Base-by-base conservation (phyloP, 2,329 filamentous ascomycete genomes). In the Penicillium sp. region DNA sequence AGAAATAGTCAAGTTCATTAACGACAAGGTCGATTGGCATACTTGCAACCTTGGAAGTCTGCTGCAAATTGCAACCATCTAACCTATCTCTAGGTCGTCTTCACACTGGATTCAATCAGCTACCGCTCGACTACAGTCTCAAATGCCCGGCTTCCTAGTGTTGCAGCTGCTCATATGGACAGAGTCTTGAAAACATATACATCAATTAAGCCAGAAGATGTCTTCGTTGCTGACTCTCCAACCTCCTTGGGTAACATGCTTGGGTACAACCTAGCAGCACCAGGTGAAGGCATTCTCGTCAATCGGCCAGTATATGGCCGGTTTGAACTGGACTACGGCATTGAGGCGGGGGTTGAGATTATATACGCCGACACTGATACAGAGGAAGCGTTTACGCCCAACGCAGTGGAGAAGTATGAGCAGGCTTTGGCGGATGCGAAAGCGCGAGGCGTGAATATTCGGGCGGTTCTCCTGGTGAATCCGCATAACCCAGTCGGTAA, bases 271-370 rank as follows among this genome's bases (percentile, higher is more conserved):
- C 52, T 80, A 1, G 71, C 67, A 7, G 72, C 75, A 45, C 62
- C 65, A 0, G 72, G 71, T 0, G 75, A 80, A 39, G 75, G 69
- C 1, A 71, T 80, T 18, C 55, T 81, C 9, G 61, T 77, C 2
- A 70, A 65, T 27, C 63, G 71, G 12, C 77, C 78, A 0, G 66
- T 73, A 6, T 81, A 80, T 49, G 72, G 72, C 15, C 67, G 73
- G 13, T 80, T 80, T 46, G 67, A 73, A 20, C 60, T 72, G 1
- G 78, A 81, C 56, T 75, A 79, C 39, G 71, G 72, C 0, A 69
- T 72, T 15, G 71, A 74, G 44, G 71, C 75, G 0, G 67, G 63
- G 1, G 59, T 74, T 5, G 56, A 69, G 45, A 64, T 70, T 18
- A 63, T 75, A 1, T 73, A 71, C 49, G 67, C 70, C 1, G 56